Base-by-base conservation (phyloP, 2,329 filamentous ascomycete species). In the Phialophora macrospora region DNA sequence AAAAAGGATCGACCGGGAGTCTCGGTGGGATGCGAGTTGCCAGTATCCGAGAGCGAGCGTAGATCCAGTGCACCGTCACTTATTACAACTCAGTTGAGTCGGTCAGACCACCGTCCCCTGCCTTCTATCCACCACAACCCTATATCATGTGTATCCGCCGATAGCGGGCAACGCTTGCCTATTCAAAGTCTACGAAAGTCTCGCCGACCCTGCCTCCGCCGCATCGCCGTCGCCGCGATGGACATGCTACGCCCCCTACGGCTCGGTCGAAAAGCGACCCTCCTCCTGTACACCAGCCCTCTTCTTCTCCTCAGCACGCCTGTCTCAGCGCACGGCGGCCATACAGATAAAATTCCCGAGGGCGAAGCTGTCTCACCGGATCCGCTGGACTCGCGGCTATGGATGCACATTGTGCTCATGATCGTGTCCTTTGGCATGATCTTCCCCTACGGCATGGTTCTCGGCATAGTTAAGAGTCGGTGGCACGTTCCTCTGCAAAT, bases 401-500 rank as follows among this genome's bases (percentile, higher is more conserved):
- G 95, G 95, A 84, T 90, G 72, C 95, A 99, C 79, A 98, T 99
- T 74, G 84, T 97, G 66, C 79, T 96, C 54, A 93, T 97, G 84
- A 90, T 88, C 77, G 75, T 95, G 65, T 88, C 93, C 64, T 98
- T 96, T 82, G 95, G 95, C 68, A 84, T 99, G 72, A 86, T 98
- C 65, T 98, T 97, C 74, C 95, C 95, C 11, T 84, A 92, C 17
- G 95, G 95, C 73, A 98, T 99, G 94, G 93, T 98, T 49, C 82
- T 97, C 20, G 94, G 94, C 65, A 93, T 99, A 65, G 87, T 90
- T 70, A 92, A 92, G 68, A 96, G 90, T 67, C 88, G 91, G 79
- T 98, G 92, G 92, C 95, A 99, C 80, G 94, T 98, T 59, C 94
- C 95, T 6, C 82, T 92, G 3, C 95, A 99, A 78, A 84, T 89